Percentiles rank a stretch among this genome's conserved stretches.
Conservation (phyloP, 495 filamentous ascomycete species). For the Podospora anserina region DNA sequence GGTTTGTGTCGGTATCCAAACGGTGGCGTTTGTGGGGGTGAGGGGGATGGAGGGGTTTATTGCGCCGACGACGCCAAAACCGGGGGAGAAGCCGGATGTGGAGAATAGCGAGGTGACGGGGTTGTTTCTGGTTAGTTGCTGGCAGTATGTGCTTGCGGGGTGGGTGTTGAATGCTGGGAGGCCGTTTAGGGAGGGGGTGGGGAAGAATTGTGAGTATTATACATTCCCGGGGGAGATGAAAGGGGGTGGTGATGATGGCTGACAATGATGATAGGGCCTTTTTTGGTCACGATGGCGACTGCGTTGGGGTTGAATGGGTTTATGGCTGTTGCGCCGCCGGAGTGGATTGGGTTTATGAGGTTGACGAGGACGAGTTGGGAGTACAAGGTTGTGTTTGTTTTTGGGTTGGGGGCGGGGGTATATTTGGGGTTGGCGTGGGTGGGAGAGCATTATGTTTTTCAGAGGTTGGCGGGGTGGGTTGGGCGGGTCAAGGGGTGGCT, state of each 20-base stretch:
- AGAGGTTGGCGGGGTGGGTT: constrained; percentile 63
- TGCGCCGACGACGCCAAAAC: constrained; percentile 67
- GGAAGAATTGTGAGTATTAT: constrained; percentile 64
- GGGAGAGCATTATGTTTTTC: constrained; percentile 68
- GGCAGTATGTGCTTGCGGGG: constrained; percentile 87
- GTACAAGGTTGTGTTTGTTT: constrained; percentile 69
- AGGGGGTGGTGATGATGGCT: too few species aligned
- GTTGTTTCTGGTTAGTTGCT: constrained; percentile 85
- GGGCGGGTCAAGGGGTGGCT: constrained; percentile 55
- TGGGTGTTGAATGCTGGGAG: constrained; percentile 84
- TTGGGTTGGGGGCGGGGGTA: constrained; percentile 53
- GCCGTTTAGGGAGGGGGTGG: constrained; percentile 81
- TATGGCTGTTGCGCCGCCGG: constrained; percentile 71
- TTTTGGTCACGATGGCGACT: constrained; percentile 70
- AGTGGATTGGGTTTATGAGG: constrained; percentile 76
- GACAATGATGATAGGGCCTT: constrained; percentile 56
- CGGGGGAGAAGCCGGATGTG: constrained; percentile 74
- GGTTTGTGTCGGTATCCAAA: constrained; percentile 77
- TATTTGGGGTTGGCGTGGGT: constrained; percentile 66
- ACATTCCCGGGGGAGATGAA: too few species aligned
- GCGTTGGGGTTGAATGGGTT: constrained; percentile 64
- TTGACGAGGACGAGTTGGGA: constrained; percentile 67
- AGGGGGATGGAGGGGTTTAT: constrained; percentile 79
- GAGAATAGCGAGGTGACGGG: constrained; percentile 89
- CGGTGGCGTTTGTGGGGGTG: constrained; percentile 67